These are phyloP conservation scores for Ascochyta clinopodiicola DNA, from an alignment of 2,329 filamentous ascomycete species.

Conservation along the genomic window DNA sequence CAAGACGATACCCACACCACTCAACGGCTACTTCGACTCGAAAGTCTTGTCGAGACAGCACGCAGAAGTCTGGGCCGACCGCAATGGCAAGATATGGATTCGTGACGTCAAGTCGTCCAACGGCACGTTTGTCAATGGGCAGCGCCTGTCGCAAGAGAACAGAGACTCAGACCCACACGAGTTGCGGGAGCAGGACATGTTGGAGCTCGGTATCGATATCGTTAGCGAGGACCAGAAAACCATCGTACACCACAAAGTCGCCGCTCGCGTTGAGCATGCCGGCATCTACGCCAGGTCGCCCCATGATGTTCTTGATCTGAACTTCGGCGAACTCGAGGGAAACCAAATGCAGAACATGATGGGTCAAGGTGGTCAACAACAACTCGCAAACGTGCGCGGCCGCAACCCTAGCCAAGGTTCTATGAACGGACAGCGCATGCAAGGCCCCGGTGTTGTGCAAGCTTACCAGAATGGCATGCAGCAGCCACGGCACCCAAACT, in stretches of 20 bases:
- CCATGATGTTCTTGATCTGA: slow-evolving; percentile 83
- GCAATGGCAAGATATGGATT: slow-evolving; percentile 89
- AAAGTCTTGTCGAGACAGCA: slow-evolving; percentile 97
- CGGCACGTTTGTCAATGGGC: slow-evolving; percentile 95
- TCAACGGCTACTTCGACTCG: slow-evolving; percentile 97
- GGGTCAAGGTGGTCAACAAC: slow-evolving; percentile 68
- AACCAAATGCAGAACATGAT: slow-evolving; percentile 72
- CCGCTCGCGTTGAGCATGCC: slow-evolving; percentile 94
- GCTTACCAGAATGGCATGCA: slow-evolving; percentile 65
- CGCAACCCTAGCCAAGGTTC: slow-evolving; percentile 64
- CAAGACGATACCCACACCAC: slow-evolving; percentile 87
- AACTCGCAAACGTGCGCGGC: slow-evolving; percentile 70
- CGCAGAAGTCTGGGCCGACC: slow-evolving; percentile 91
- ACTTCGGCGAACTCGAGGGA: slow-evolving; percentile 89
- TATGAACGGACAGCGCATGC: slow-evolving; percentile 67
- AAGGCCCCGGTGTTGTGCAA: slow-evolving; percentile 62
- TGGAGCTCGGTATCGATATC: slow-evolving; percentile 97
- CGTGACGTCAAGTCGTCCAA: slow-evolving; percentile 98
- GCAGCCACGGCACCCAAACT: slow-evolving; percentile 78
- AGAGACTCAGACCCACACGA: slow-evolving; percentile 96
- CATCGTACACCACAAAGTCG: slow-evolving; percentile 97
- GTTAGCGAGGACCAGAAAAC: slow-evolving; percentile 99
- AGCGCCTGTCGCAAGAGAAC: slow-evolving; percentile 89
- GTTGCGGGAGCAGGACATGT: slow-evolving; percentile 84
- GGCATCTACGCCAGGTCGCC: slow-evolving; percentile 74